Conservation (phyloP, 2,329 filamentous ascomycete species). For the Orbilia quercus region DNA sequence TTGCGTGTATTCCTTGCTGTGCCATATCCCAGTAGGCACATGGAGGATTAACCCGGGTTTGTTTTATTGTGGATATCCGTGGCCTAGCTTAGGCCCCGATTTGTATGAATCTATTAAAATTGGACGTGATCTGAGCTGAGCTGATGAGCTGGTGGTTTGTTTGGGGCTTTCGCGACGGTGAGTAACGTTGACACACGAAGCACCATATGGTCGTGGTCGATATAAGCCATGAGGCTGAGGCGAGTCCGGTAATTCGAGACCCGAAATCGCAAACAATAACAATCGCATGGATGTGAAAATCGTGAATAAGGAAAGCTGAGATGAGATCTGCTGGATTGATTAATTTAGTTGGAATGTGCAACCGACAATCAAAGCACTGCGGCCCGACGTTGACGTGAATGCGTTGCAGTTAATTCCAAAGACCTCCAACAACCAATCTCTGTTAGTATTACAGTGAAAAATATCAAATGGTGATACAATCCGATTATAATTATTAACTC, state of each 20-base stretch:
- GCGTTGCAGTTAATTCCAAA: constrained; percentile 9
- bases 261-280: not conserved
- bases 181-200: too few relatives aligned
- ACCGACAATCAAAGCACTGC: constrained; percentile 2
- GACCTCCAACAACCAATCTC: not conserved
- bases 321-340: not conserved
- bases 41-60: not conserved
- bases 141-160: too few relatives aligned
- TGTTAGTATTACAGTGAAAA: not conserved
- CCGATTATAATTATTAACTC: too few relatives aligned
- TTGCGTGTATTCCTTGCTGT: constrained; percentile 1
- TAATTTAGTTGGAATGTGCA: constrained; percentile 14
- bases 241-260: too few relatives aligned
- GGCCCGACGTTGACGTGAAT: constrained; percentile 3
- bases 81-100: too few relatives aligned
- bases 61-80: too few relatives aligned
- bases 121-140: too few relatives aligned
- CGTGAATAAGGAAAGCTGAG: too few relatives aligned
- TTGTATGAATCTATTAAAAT: too few relatives aligned
- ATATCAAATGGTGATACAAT: not conserved
- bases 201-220: too few relatives aligned
- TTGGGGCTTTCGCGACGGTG: too few relatives aligned
- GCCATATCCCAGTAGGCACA: not conserved
- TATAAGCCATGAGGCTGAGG: not conserved
- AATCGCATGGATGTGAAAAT: not conserved